Percentiles rank a stretch among this genome's conserved stretches.
Conservation (phyloP, 257 asterid genomes). For the Gardenia jasminoides region DNA sequence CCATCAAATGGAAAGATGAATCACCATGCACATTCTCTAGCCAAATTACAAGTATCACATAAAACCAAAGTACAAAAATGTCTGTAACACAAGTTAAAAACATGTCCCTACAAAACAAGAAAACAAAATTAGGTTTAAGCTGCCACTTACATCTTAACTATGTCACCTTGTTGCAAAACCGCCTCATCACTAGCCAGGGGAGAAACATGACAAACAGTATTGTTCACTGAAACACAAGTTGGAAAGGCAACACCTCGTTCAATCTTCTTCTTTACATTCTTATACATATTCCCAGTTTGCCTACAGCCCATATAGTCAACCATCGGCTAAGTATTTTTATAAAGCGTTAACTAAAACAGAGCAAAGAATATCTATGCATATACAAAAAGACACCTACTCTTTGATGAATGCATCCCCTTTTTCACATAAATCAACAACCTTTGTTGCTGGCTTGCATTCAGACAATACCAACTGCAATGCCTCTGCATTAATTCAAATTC, state of each 20-base stretch:
- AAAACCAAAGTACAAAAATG: background rate
- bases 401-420: slow-evolving; percentile 74
- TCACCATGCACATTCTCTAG: background rate
- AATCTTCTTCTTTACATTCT: slow-evolving; percentile 92
- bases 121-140: background rate
- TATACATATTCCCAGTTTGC: slow-evolving; percentile 89
- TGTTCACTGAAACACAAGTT: slow-evolving; percentile 83
- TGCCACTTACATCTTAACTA: slow-evolving; percentile 69
- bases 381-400: slow-evolving; percentile 49
- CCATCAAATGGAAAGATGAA: slow-evolving; percentile 3
- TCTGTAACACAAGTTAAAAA: background rate
- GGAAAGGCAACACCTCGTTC: slow-evolving; percentile 95
- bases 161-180: slow-evolving; percentile 70
- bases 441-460: slow-evolving; percentile 72
- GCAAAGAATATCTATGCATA: background rate
- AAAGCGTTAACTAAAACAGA: background rate
- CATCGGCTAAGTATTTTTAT: background rate
- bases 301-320: slow-evolving; percentile 27
- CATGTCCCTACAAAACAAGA: background rate
- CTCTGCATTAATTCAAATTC: slow-evolving; percentile 48
- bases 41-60: background rate
- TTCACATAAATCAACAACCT: slow-evolving; percentile 84
- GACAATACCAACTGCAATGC: slow-evolving; percentile 79
- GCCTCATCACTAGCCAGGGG: slow-evolving; percentile 76
- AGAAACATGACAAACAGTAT: slow-evolving; percentile 80